phyloP scores from a whole-genome alignment of 169 alveolate species.

The Cryptosporidium viatorum region DNA sequence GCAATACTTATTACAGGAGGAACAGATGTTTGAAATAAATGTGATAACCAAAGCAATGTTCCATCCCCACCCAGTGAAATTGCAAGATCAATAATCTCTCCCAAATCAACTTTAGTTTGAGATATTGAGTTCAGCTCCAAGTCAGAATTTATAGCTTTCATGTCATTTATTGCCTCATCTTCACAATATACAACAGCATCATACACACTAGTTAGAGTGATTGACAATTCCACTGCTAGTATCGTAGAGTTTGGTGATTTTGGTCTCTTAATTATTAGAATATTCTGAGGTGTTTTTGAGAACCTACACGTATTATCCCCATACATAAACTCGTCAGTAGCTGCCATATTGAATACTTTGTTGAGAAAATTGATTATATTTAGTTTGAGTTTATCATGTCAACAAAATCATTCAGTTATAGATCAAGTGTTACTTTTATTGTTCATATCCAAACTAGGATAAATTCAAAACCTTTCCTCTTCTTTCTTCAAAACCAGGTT shows the following conservation, averaged over 20 bases:
- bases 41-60: constrained; percentile 90
- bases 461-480: not conserved
- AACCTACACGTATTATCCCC: constrained; percentile 69
- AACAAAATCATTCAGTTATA: not conserved
- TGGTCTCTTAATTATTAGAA: constrained; percentile 70
- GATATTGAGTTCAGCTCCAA: constrained; percentile 14
- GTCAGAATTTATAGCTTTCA: constrained; percentile 8
- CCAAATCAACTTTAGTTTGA: constrained; percentile 5
- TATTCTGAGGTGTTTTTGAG: constrained; percentile 68
- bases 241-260: constrained; percentile 28
- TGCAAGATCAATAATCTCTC: constrained; percentile 83
- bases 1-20: constrained; percentile 87
- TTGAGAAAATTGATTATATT: not conserved
- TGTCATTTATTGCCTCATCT: constrained; percentile 56
- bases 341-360: constrained; percentile 13
- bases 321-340: constrained; percentile 44
- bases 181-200: constrained; percentile 57
- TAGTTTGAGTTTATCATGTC: not conserved
- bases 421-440: not conserved
- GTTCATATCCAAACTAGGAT: not conserved
- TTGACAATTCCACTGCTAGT: constrained; percentile 29
- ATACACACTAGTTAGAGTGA: constrained; percentile 8
- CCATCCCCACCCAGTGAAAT: constrained; percentile 96
- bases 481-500: not conserved
- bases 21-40: constrained; percentile 83